Evolutionary conservation across 2,329 filamentous ascomycete genomes (phyloP).

Genomic region (Didymella glomerata): DNA sequence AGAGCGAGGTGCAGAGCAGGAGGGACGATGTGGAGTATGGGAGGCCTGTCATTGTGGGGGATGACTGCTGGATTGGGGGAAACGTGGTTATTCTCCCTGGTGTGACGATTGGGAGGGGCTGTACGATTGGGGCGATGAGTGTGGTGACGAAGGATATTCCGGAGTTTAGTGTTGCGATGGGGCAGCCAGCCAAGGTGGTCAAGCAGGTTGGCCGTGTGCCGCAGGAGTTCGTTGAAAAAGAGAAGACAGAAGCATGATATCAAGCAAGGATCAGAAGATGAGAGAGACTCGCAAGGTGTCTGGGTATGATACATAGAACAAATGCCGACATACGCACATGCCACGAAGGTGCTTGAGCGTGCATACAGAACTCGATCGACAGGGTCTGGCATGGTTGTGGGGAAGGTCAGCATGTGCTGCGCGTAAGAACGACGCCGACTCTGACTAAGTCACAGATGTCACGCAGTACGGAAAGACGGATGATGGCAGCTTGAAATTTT

Average conservation of each 20-base stretch:
- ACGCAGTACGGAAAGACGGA: conserved; percentile 27
- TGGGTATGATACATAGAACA: not conserved
- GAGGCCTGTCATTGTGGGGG: conserved; percentile 58
- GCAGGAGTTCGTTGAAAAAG: conserved; percentile 12
- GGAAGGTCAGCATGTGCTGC: not conserved
- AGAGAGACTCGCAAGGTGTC: too few species aligned
- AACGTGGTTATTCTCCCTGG: conserved; percentile 71
- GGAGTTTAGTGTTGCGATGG: conserved; percentile 67
- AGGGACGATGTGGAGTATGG: conserved; percentile 61
- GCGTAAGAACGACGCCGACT: not conserved
- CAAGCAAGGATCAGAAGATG: too few species aligned
- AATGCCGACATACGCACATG: not conserved
- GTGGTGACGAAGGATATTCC: conserved; percentile 83
- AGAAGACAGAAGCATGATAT: not conserved
- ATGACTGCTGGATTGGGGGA: conserved; percentile 58
- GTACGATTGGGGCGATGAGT: conserved; percentile 79
- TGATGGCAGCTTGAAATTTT: conserved; percentile 48
- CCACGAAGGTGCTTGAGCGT: not conserved
- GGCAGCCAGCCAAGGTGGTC: conserved; percentile 71
- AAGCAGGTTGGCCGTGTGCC: conserved; percentile 38
- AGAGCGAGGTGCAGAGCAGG: conserved; percentile 59
- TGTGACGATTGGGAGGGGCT: conserved; percentile 78
- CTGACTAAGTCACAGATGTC: not conserved
- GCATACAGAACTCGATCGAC: not conserved
- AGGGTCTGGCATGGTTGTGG: not conserved